phyloP scores from a whole-genome alignment of 257 asterid species.

The Penstemon davidsonii region DNA sequence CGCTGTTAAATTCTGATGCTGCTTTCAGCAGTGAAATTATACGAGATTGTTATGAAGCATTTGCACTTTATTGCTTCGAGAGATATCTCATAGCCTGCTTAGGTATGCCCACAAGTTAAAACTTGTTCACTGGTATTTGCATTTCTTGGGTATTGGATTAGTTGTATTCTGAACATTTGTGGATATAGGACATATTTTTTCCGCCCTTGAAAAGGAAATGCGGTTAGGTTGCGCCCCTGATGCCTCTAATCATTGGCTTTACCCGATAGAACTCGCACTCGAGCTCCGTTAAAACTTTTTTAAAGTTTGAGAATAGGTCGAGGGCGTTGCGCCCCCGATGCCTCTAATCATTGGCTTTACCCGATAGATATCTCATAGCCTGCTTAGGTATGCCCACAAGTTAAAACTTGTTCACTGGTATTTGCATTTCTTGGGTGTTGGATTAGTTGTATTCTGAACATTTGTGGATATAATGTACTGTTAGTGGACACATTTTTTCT shows the following conservation, averaged over 20 bases:
- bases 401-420: constrained; percentile 17
- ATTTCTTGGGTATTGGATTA: constrained; percentile 16
- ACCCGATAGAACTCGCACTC: too few species aligned
- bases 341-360: too few species aligned
- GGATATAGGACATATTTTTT: too few species aligned
- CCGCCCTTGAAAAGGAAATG: too few species aligned
- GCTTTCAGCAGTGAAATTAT: constrained; percentile 86
- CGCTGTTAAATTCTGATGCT: constrained; percentile 64
- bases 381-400: constrained; percentile 72
- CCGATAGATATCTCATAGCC: constrained; percentile 95
- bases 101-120: constrained; percentile 49
- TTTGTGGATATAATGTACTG: too few species aligned
- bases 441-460: not conserved
- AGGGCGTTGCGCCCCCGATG: too few species aligned
- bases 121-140: constrained; percentile 19
- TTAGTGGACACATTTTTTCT: too few species aligned
- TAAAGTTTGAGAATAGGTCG: too few species aligned
- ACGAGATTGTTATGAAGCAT: constrained; percentile 97
- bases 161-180: not conserved
- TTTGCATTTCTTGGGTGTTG: constrained; percentile 17
- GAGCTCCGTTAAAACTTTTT: too few species aligned
- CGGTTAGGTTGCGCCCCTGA: too few species aligned
- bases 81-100: constrained; percentile 99
- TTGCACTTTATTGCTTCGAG: constrained; percentile 96
- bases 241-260: too few species aligned